Evolutionary conservation across 495 filamentous ascomycete genomes (phyloP).

Genomic region (Penicillium herquei): DNA sequence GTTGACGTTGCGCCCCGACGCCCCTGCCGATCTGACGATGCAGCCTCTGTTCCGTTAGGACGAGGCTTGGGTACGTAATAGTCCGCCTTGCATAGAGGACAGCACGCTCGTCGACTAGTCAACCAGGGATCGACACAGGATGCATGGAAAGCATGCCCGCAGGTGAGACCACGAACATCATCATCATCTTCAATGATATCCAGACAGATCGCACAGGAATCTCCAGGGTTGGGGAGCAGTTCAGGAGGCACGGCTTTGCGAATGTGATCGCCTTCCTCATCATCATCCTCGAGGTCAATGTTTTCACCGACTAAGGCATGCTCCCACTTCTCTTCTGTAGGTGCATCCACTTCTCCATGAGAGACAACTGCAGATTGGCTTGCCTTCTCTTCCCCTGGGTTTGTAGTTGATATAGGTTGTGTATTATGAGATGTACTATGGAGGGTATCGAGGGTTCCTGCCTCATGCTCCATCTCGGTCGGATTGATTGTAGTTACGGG

Average conservation of each 20-base stretch:
- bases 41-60: constrained; percentile 20
- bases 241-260: constrained; percentile 78
- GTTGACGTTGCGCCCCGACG: constrained; percentile 6
- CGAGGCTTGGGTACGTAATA: constrained; percentile 91
- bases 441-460: constrained; percentile 14
- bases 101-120: constrained; percentile 88
- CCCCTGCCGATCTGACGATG: constrained; percentile 18
- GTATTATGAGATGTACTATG: constrained; percentile 15
- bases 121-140: constrained; percentile 95
- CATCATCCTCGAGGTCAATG: constrained; percentile 54
- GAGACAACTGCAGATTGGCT: neutral
- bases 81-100: constrained; percentile 94
- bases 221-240: constrained; percentile 80
- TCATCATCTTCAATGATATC: constrained; percentile 92
- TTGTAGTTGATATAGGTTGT: neutral
- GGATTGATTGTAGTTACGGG: constrained; percentile 4
- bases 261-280: constrained; percentile 85
- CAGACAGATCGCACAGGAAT: constrained; percentile 95
- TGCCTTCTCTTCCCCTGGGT: constrained; percentile 21
- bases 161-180: constrained; percentile 89
- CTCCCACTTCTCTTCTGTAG: constrained; percentile 21
- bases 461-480: constrained; percentile 16
- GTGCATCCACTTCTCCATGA: neutral
- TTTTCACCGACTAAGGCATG: constrained; percentile 13
- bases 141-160: constrained; percentile 95